phyloP scores from a whole-genome alignment of 129 eudicot genomes.

The Flaveria sonorensis region DNA sequence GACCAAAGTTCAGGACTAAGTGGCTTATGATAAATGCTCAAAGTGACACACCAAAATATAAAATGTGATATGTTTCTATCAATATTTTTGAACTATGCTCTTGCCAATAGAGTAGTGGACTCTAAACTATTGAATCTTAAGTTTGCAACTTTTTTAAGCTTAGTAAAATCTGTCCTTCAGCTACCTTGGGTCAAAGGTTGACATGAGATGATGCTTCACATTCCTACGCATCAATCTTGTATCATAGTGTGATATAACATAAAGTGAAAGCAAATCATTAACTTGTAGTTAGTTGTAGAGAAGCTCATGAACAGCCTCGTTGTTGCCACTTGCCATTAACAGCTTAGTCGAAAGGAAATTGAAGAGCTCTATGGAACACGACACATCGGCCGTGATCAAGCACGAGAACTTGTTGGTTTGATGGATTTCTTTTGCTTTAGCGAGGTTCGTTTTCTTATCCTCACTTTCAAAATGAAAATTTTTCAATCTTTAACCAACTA shows the following conservation, averaged over 20 bases:
- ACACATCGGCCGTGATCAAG: constrained; percentile 97
- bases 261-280: not conserved
- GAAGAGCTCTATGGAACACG: constrained; percentile 85
- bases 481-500: not conserved
- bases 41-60: not conserved
- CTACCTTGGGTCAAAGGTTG: constrained; percentile 17
- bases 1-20: not conserved
- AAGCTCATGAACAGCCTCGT: constrained; percentile 6
- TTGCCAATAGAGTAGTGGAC: not conserved
- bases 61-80: not conserved
- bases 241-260: constrained; percentile 13
- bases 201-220: constrained; percentile 3
- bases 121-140: not conserved
- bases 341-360: constrained; percentile 79
- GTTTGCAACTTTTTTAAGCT: constrained; percentile 5
- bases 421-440: constrained; percentile 99
- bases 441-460: constrained; percentile 60
- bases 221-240: constrained; percentile 6
- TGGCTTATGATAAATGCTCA: constrained; percentile 17
- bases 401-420: constrained; percentile 86
- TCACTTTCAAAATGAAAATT: not conserved
- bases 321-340: constrained; percentile 25
- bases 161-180: not conserved
- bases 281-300: constrained; percentile 7
- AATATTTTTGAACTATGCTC: not conserved